Percentiles rank a stretch among this genome's conserved stretches.
phyloP scores from a whole-genome alignment of 2,329 filamentous ascomycete genomes.

The Microascus cirrosus region DNA sequence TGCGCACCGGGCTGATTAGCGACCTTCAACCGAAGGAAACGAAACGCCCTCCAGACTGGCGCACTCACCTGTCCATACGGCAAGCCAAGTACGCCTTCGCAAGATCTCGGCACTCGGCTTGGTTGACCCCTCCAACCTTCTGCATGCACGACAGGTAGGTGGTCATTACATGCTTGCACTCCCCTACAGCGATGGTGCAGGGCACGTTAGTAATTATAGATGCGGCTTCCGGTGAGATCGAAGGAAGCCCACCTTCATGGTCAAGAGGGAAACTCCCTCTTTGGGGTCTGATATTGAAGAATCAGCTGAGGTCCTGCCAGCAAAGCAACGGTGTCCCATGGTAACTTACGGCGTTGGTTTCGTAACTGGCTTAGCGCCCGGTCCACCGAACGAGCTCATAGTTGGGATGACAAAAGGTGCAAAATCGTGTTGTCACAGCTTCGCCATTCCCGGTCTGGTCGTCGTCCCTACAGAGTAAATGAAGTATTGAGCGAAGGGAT shows the following conservation, averaged over 20 bases:
- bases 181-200: slow-evolving; percentile 40
- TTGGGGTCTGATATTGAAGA: slow-evolving; percentile 51
- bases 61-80: slow-evolving; percentile 79
- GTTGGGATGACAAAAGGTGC: background rate
- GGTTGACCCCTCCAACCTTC: slow-evolving; percentile 71
- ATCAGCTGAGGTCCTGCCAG: background rate
- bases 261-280: slow-evolving; percentile 94
- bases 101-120: slow-evolving; percentile 70
- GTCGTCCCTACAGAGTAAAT: background rate
- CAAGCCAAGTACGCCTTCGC: slow-evolving; percentile 85
- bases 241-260: slow-evolving; percentile 52
- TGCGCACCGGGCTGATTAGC: slow-evolving; percentile 17
- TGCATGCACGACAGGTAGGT: slow-evolving; percentile 83
- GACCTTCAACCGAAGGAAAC: slow-evolving; percentile 7
- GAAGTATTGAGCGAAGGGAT: background rate
- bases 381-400: slow-evolving; percentile 59
- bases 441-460: background rate
- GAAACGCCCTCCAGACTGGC: background rate
- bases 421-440: background rate
- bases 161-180: slow-evolving; percentile 85
- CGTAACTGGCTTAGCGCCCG: slow-evolving; percentile 52
- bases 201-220: background rate
- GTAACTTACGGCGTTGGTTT: slow-evolving; percentile 59
- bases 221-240: too few relatives aligned
- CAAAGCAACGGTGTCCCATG: background rate